A percentile compares a stretch with the other conserved stretches of the same genome.
These are phyloP conservation scores for Taiozyma onychis DNA, from an alignment of 1,139 yeast genomes.

Conservation along the genomic window DNA sequence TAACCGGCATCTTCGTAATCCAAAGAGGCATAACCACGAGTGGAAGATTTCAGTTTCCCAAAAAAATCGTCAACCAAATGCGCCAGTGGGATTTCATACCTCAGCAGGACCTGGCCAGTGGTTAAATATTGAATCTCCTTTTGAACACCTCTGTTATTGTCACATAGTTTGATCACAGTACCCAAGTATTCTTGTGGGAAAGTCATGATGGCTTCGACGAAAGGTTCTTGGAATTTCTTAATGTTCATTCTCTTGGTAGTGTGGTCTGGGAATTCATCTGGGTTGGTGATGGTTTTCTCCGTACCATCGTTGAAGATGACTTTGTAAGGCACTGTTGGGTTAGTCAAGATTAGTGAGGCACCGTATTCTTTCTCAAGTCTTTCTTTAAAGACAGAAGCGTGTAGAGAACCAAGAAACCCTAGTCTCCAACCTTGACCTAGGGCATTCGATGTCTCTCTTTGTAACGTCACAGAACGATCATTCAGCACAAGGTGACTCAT, in stretches of 20 bases:
- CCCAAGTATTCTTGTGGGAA: slow-evolving; percentile 90
- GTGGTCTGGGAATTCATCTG: slow-evolving; percentile 83
- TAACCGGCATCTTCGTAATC: slow-evolving; percentile 96
- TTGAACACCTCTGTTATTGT: slow-evolving; percentile 77
- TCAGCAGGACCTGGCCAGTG: slow-evolving; percentile 76
- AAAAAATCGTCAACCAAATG: slow-evolving; percentile 92
- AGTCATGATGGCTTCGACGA: slow-evolving; percentile 85
- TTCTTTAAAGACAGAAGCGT: slow-evolving; percentile 92
- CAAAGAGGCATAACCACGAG: slow-evolving; percentile 89
- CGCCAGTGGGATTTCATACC: slow-evolving; percentile 78
- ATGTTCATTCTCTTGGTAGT: slow-evolving; percentile 39
- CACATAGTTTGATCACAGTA: slow-evolving; percentile 78
- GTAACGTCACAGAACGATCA: slow-evolving; percentile 85
- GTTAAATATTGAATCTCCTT: slow-evolving; percentile 71
- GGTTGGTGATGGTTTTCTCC: slow-evolving; percentile 70
- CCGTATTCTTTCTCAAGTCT: slow-evolving; percentile 92
- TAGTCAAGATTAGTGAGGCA: slow-evolving; percentile 84
- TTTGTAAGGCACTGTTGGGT: slow-evolving; percentile 94
- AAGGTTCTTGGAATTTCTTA: slow-evolving; percentile 72
- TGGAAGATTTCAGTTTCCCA: slow-evolving; percentile 84
- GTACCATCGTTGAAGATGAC: slow-evolving; percentile 59
- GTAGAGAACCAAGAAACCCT: slow-evolving; percentile 90
- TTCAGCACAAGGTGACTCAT: slow-evolving; percentile 83
- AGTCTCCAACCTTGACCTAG: slow-evolving; percentile 97
- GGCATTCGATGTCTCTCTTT: slow-evolving; percentile 89